Evolutionary conservation across 2,329 filamentous ascomycete genomes (phyloP).

Genomic region (Scorias spongiosa): DNA sequence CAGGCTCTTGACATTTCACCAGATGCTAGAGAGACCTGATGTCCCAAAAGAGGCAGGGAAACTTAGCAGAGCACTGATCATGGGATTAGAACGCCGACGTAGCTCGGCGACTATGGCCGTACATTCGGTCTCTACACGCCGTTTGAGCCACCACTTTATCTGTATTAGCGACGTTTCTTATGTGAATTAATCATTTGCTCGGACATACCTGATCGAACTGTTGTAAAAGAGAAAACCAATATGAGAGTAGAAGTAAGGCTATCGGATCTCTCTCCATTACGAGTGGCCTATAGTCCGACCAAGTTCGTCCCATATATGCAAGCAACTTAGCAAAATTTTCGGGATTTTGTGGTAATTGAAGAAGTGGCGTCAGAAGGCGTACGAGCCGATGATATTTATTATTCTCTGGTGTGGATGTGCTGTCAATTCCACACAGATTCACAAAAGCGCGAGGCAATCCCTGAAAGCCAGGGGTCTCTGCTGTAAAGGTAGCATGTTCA

Average conservation of each 20-base stretch:
- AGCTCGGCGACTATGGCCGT: conserved; percentile 7
- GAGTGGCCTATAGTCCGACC: conserved; percentile 4
- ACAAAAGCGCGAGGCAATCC: conserved; percentile 7
- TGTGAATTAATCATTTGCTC: too few relatives aligned
- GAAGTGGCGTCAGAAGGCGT: conserved; percentile 7
- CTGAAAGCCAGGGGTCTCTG: conserved; percentile 3
- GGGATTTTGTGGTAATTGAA: conserved; percentile 3
- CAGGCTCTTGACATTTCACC: background rate
- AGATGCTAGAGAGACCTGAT: conserved; percentile 1
- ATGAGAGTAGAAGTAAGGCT: conserved; percentile 8
- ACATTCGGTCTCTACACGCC: conserved; percentile 6
- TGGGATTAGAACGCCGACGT: conserved; percentile 1
- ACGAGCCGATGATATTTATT: conserved; percentile 8
- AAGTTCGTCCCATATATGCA: conserved; percentile 7
- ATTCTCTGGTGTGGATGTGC: conserved; percentile 4
- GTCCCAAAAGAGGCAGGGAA: conserved; percentile 7
- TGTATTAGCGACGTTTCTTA: background rate
- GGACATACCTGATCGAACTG: conserved; percentile 6
- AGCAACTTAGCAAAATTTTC: conserved; percentile 9
- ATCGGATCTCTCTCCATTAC: conserved; percentile 5
- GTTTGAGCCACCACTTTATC: conserved; percentile 7
- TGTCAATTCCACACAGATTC: conserved; percentile 8
- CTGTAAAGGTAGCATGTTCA: conserved; percentile 5
- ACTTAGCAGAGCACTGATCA: conserved; percentile 6
- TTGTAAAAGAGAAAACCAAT: conserved; percentile 8